A percentile compares a stretch with the other conserved stretches of the same genome.
phyloP scores from a whole-genome alignment of 2,329 filamentous ascomycete genomes.

The Ophiostoma himal-ulmi region DNA sequence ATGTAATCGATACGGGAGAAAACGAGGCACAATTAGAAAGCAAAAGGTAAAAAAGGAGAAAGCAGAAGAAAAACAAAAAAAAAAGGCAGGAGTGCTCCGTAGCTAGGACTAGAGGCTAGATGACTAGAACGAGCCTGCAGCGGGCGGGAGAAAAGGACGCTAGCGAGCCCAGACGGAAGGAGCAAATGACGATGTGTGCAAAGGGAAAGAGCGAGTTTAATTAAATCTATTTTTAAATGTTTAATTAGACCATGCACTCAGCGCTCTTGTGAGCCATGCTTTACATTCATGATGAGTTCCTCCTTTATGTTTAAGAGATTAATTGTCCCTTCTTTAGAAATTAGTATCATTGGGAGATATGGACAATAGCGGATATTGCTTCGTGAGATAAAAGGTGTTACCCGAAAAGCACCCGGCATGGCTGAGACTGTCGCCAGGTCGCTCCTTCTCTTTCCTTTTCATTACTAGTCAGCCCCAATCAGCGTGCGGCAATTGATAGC shows the following conservation, averaged over 20 bases:
- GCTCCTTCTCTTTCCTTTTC: neutral
- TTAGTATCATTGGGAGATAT: too few relatives aligned
- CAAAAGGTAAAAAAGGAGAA: neutral
- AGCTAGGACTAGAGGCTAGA: neutral
- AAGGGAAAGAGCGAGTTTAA: neutral
- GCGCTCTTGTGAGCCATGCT: too few relatives aligned
- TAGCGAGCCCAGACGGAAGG: constrained; percentile 11
- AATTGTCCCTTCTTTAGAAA: too few relatives aligned
- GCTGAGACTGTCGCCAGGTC: neutral
- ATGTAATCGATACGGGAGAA: neutral
- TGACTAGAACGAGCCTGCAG: neutral
- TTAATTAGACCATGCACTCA: neutral
- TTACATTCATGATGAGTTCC: too few relatives aligned
- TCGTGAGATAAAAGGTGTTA: too few relatives aligned
- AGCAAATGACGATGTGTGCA: constrained; percentile 21
- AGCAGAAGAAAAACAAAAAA: constrained; percentile 17
- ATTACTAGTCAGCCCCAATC: constrained; percentile 11
- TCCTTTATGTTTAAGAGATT: too few relatives aligned
- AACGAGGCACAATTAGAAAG: neutral
- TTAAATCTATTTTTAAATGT: constrained; percentile 5
- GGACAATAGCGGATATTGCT: too few relatives aligned
- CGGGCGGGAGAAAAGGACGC: constrained; percentile 18
- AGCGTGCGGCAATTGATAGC: constrained; percentile 17
- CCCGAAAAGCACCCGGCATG: neutral
- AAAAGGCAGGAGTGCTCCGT: constrained; percentile 15